Conservation (phyloP, 306 rosid species). For the Styphnolobium japonicum region DNA sequence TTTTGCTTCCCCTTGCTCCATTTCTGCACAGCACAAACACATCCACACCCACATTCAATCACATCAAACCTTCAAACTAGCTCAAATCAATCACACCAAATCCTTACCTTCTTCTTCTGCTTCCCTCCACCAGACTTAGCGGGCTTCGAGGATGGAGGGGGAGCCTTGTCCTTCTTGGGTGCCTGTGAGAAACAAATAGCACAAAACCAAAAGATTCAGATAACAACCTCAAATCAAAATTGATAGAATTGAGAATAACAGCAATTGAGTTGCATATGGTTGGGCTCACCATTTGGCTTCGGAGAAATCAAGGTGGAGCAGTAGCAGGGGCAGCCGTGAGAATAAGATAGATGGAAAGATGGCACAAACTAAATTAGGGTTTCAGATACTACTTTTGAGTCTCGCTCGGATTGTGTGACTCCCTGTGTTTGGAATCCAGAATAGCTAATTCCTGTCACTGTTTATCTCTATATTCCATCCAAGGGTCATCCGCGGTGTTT, state of each 20-base stretch:
- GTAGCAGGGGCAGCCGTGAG: background rate
- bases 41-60: background rate
- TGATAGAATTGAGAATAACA: no score
- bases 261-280: background rate
- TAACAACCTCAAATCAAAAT: background rate
- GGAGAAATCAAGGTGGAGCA: no score
- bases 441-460: background rate
- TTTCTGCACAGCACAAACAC: constrained; percentile 12
- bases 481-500: no score
- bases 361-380: background rate
- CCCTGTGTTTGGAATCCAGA: background rate
- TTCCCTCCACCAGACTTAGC: constrained; percentile 49
- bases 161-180: constrained; percentile 53
- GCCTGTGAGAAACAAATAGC: constrained; percentile 19
- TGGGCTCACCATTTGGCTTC: background rate
- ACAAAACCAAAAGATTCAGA: background rate
- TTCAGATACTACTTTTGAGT: background rate
- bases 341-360: background rate
- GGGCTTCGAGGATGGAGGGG: constrained; percentile 47
- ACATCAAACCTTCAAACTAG: no score
- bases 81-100: no score
- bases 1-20: constrained; percentile 62
- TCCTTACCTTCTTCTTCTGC: constrained; percentile 42
- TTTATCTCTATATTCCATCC: background rate
- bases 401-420: no score